A percentile compares a stretch with the other conserved stretches of the same genome.
These are phyloP conservation scores for Cryptosporidium canis DNA, from an alignment of 169 alveolate genomes.

Conservation along the genomic window DNA sequence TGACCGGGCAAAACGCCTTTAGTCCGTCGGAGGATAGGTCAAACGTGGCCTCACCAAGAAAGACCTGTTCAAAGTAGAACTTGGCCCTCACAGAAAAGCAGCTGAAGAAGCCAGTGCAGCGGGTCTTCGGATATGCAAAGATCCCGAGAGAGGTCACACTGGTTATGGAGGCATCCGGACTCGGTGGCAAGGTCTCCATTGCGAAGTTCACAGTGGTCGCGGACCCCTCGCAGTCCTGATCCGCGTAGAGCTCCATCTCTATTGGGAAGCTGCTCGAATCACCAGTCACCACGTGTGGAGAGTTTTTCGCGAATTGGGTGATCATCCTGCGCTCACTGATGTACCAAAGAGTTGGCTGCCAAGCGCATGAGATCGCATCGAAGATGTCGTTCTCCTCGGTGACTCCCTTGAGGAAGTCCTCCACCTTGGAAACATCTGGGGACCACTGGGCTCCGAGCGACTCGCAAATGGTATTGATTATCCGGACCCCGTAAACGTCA, in stretches of 20 bases:
- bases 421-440: conserved; percentile 46
- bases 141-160: conserved; percentile 62
- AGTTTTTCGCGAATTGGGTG: conserved; percentile 34
- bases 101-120: conserved; percentile 62
- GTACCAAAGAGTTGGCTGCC: conserved; percentile 72
- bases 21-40: conserved; percentile 64
- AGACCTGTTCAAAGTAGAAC: conserved; percentile 29
- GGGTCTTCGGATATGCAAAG: conserved; percentile 69
- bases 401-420: conserved; percentile 54
- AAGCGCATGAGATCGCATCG: conserved; percentile 37
- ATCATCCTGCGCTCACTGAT: conserved; percentile 33
- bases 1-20: conserved; percentile 63
- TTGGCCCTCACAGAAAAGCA: conserved; percentile 72
- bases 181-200: conserved; percentile 69
- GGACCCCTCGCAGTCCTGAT: conserved; percentile 65
- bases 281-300: conserved; percentile 45
- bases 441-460: conserved; percentile 68
- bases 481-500: conserved; percentile 38
- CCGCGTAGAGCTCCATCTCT: conserved; percentile 63
- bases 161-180: conserved; percentile 64
- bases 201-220: conserved; percentile 60
- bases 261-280: conserved; percentile 33
- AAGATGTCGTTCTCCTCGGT: conserved; percentile 31
- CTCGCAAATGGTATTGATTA: conserved; percentile 40
- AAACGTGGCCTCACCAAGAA: conserved; percentile 69